Evolutionary conservation across 352 stramenopile species (phyloP), one percentile per base, ranked within the genome.

Genomic region (Sclerospora graminicola): DNA sequence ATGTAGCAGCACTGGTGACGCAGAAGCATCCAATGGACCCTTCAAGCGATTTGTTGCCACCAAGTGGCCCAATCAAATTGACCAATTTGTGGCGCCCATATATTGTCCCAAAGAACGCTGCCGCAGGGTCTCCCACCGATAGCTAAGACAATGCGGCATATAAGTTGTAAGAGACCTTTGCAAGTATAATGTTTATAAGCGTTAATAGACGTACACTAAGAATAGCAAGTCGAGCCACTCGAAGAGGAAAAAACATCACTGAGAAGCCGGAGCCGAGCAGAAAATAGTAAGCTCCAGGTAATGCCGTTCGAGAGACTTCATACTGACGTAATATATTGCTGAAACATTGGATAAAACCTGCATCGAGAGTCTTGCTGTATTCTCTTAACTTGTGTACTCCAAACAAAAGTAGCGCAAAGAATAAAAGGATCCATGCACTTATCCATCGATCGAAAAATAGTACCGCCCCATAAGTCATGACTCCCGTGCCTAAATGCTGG

Each of bases 281-380:
- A 53, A 84, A 84, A 51, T 78, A 84, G 44, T 68, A 81, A 9
- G 68, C 68, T 8, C 68, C 68, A 0, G 71, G 71, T n/a, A 84
- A 15, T 3, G 52, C 58, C 0, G 45, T 23, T 39, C 51, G 46
- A 4, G 50, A 41, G 10, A 76, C 54, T 40, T 84, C 71, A 31
- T 74, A 39, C n/a, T 54, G 55, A 10, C 71, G 63, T 37, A 84
- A 29, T 16, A 84, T 66, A 26, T 47, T 55, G 8, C 48, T 31
- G 33, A 84, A 81, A 21, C 50, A 59, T 28, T 46, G 38, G 48
- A 81, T 16, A 28, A 79, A 84, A 2, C 60, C 30, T 13, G 39
- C 21, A 38, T 84, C 53, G 5, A 77, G 47, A 0, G 44, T 42
- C 11, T 53, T 27, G 32, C 21, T 66, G 13, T 34, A 26, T 13